Evolutionary conservation across 2,329 filamentous ascomycete genomes (phyloP).

Genomic region (Fusarium penzigii): DNA sequence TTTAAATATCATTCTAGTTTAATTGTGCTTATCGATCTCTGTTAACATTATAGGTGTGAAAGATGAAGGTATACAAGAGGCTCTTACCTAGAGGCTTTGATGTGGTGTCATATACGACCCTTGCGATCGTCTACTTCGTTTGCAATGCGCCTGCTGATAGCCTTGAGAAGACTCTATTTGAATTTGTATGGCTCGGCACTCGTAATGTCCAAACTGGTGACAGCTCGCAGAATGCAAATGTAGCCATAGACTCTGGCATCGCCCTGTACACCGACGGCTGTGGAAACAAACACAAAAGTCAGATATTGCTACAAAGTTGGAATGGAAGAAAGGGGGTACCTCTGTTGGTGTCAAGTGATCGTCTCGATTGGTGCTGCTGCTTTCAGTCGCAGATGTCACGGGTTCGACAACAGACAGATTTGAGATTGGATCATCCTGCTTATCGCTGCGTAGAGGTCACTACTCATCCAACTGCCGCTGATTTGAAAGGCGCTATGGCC

Average conservation of each 20-base stretch:
- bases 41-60: conserved; percentile 3
- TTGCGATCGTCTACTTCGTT: conserved; percentile 13
- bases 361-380: no score
- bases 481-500: no score
- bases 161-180: conserved; percentile 9
- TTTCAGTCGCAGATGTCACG: no score
- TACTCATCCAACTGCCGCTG: no score
- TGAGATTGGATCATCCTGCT: no score
- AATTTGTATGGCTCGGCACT: conserved; percentile 66
- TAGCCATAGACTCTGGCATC: conserved; percentile 34
- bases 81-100: conserved; percentile 12
- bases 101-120: conserved; percentile 12
- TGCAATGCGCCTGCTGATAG: conserved; percentile 9
- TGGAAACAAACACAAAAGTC: conserved; percentile 2
- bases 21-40: conserved; percentile 5
- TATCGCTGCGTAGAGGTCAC: no score
- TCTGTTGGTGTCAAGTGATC: conserved; percentile 27
- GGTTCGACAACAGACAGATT: no score
- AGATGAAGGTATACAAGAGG: background rate
- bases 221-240: conserved; percentile 37
- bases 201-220: conserved; percentile 59
- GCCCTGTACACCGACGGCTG: conserved; percentile 39
- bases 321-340: conserved; percentile 1
- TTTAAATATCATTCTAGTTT: conserved; percentile 4
- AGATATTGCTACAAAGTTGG: conserved; percentile 6